phyloP scores from a whole-genome alignment of 2,329 filamentous ascomycete species.

The Diplodia mutila region DNA sequence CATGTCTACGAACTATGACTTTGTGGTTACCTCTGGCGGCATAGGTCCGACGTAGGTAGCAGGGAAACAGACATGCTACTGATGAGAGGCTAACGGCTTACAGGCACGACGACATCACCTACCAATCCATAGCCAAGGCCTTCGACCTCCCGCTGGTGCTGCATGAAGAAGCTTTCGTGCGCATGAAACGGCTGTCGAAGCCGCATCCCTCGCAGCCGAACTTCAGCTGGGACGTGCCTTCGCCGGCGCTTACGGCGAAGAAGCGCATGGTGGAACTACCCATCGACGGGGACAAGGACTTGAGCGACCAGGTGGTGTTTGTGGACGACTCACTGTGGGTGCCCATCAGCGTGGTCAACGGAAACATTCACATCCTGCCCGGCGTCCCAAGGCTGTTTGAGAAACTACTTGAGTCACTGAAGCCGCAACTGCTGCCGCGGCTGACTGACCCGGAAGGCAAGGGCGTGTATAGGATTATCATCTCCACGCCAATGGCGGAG shows the following conservation, averaged over 20 bases:
- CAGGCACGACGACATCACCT: slow-evolving; percentile 97
- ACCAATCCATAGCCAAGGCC: slow-evolving; percentile 88
- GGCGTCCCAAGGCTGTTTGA: slow-evolving; percentile 88
- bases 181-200: slow-evolving; percentile 82
- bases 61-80: slow-evolving; percentile 26
- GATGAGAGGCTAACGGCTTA: slow-evolving; percentile 29
- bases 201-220: slow-evolving; percentile 71
- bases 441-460: slow-evolving; percentile 80
- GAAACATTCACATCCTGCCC: slow-evolving; percentile 90
- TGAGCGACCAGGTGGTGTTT: slow-evolving; percentile 77
- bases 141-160: slow-evolving; percentile 77
- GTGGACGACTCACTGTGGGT: slow-evolving; percentile 85
- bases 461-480: slow-evolving; percentile 75
- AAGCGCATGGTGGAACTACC: slow-evolving; percentile 90
- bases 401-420: slow-evolving; percentile 74
- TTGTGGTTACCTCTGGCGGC: slow-evolving; percentile 92
- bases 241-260: slow-evolving; percentile 76
- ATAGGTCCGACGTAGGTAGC: slow-evolving; percentile 85
- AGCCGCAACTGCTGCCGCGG: slow-evolving; percentile 69
- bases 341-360: slow-evolving; percentile 84
- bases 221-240: slow-evolving; percentile 85
- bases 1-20: slow-evolving; percentile 89
- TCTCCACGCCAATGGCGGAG: slow-evolving; percentile 86
- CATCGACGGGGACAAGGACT: slow-evolving; percentile 66
- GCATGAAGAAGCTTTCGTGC: slow-evolving; percentile 74